These are phyloP conservation scores for Coemansia sp. DNA, from an alignment of 192 early-diverging fungal genomes.

Conservation along the genomic window DNA sequence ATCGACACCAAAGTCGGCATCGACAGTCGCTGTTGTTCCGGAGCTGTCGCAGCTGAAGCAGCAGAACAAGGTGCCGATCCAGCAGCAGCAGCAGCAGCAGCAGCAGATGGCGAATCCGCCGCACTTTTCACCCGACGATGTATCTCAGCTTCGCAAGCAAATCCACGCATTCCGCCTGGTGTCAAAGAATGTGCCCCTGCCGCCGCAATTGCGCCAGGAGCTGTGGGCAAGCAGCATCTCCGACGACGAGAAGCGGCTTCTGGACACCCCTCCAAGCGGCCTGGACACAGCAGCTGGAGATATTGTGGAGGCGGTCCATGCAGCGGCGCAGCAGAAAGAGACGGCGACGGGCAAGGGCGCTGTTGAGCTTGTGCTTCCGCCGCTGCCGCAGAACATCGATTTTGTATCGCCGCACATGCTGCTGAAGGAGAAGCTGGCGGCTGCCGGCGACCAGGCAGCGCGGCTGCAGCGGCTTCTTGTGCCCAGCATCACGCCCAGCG, in stretches of 20 bases:
- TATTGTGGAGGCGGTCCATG: constrained; percentile 60
- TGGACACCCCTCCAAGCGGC: constrained; percentile 29
- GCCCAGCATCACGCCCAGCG: constrained; percentile 71
- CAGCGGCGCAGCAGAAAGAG: constrained; percentile 12
- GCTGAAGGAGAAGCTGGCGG: constrained; percentile 59
- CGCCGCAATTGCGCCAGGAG: constrained; percentile 66
- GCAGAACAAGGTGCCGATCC: too few relatives aligned
- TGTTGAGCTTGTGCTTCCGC: constrained; percentile 38
- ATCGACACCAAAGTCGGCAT: not conserved
- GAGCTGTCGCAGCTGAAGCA: not conserved
- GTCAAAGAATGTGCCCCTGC: constrained; percentile 76
- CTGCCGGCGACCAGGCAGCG: constrained; percentile 37
- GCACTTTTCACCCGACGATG: constrained; percentile 61
- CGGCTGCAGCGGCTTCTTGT: constrained; percentile 72
- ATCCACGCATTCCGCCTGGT: constrained; percentile 85
- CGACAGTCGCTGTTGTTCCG: not conserved
- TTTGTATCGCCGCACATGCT: constrained; percentile 59
- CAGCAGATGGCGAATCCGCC: not conserved
- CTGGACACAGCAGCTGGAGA: constrained; percentile 53
- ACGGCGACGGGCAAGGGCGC: constrained; percentile 13
- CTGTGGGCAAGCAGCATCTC: constrained; percentile 57
- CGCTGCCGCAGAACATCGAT: constrained; percentile 28
- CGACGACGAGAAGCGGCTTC: constrained; percentile 49
- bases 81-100: too few relatives aligned
- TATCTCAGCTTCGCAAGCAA: constrained; percentile 72